Evolutionary conservation across 768 basidiomycete species (phyloP), one percentile per base, ranked within the genome.

Genomic region (Neoboletus brunneissimus): DNA sequence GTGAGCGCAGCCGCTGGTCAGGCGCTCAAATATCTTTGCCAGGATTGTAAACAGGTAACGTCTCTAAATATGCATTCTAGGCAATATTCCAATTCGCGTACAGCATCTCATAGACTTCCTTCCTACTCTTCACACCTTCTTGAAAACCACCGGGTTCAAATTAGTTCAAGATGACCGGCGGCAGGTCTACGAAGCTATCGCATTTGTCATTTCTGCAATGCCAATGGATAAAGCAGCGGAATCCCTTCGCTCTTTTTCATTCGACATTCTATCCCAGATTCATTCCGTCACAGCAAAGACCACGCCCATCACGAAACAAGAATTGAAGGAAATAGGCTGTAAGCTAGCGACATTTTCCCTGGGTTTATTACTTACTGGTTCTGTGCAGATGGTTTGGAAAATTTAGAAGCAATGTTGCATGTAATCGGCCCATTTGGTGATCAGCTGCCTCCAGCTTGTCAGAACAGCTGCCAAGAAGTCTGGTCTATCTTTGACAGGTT

Each of bases 131-230:
- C 92, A 98, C 72, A 81, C 86, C 0, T 99, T 98, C 79, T 76
- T 97, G 44, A 82, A 80, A 41, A 85, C 88, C 4, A 86, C 87
- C 15, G 94, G 93, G 40, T 69, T 81, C 7, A 92, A 90, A 67
- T 77, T 99, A 41, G 74, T 77, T 12, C 92, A 92, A 69, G 91
- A 94, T 42, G 97, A 98, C 71, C 84, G 86, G 64, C 82, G 91
- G 47, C 90, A 95, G 71, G 88, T 99, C 18, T 94, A 95, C 65
- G 94, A 97, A 68, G 97, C 95, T 15, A 94, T 98, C 62, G 94
- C 92, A 5, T 86, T 91, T 73, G 91, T 99, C 53, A 95, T 99
- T 54, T 90, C 89, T 47, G 89, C 87, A 0, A 98, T 98, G 94
- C 85, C 90, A 2, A 89, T 95, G 80, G 84, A 86, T 51, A 84